Conservation (phyloP, 495 filamentous ascomycete species). For the Annulohypoxylon nitens region DNA sequence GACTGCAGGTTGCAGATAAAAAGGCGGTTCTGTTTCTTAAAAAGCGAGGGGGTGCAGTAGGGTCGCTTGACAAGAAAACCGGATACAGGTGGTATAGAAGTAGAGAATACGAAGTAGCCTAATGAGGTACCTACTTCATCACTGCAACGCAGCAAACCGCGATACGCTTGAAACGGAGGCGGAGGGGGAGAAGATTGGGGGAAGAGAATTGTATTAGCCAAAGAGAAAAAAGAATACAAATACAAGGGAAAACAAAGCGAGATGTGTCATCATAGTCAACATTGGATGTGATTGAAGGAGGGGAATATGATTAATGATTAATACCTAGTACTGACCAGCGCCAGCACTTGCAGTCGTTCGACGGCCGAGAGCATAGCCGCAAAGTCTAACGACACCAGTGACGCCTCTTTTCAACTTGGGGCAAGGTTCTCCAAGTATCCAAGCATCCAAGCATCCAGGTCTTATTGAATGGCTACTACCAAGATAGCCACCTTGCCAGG, state of each 20-base stretch:
- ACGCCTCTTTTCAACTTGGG: not conserved
- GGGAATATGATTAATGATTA: not conserved
- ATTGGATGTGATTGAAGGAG: not conserved
- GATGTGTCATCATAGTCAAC: constrained; percentile 22
- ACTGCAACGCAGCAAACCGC: constrained; percentile 19
- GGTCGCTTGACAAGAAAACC: constrained; percentile 20
- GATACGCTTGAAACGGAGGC: constrained; percentile 17
- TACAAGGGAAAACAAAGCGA: constrained; percentile 32
- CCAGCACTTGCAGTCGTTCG: constrained; percentile 23
- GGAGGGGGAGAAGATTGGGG: not conserved
- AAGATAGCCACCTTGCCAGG: not conserved
- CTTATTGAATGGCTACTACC: not conserved
- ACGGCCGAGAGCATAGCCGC: constrained; percentile 40
- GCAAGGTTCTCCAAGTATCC: too few relatives aligned
- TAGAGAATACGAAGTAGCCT: constrained; percentile 37
- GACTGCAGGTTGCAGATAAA: constrained; percentile 18
- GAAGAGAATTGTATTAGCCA: not conserved
- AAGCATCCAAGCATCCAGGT: not conserved
- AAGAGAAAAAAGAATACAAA: constrained; percentile 14
- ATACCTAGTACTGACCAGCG: not conserved
- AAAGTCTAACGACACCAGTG: constrained; percentile 35
- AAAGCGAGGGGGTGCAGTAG: constrained; percentile 9
- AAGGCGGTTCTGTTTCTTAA: constrained; percentile 4
- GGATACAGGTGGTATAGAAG: constrained; percentile 5
- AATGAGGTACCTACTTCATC: constrained; percentile 26